These are phyloP conservation scores for Trypanosoma brucei DNA, from an alignment of 208 protist genomes.

Conservation along the genomic window DNA sequence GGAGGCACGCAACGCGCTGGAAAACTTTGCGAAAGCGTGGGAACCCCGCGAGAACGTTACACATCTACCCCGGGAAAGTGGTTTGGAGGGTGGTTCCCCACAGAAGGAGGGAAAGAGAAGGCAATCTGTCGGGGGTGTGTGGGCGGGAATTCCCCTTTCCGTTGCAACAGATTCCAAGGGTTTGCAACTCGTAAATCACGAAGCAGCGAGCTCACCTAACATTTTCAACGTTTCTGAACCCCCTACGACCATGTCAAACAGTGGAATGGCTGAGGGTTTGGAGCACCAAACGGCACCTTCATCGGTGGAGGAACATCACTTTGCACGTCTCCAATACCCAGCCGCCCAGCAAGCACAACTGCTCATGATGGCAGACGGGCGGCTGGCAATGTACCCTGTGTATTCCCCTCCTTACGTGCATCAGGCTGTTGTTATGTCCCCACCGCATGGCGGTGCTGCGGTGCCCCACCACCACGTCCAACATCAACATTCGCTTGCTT, in stretches of 20 bases:
- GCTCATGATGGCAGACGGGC: background rate
- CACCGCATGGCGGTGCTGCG: background rate
- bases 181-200: too few species aligned
- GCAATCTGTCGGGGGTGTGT: too few species aligned
- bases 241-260: too few species aligned
- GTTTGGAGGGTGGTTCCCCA: background rate
- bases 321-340: too few species aligned
- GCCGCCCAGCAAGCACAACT: background rate
- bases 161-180: too few species aligned
- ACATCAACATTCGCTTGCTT: conserved; percentile 1
- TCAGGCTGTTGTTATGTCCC: background rate
- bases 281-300: too few species aligned
- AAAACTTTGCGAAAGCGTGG: conserved; percentile 23
- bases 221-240: too few species aligned
- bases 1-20: conserved; percentile 9
- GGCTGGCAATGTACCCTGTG: background rate
- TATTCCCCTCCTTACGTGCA: background rate
- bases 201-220: too few species aligned
- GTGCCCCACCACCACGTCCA: background rate
- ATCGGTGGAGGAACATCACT: too few species aligned
- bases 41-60: background rate
- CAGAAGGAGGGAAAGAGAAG: background rate
- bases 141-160: too few species aligned
- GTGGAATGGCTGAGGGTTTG: too few species aligned
- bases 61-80: background rate